Evolutionary conservation across 495 filamentous ascomycete species (phyloP).

Genomic region (Neurospora discreta): DNA sequence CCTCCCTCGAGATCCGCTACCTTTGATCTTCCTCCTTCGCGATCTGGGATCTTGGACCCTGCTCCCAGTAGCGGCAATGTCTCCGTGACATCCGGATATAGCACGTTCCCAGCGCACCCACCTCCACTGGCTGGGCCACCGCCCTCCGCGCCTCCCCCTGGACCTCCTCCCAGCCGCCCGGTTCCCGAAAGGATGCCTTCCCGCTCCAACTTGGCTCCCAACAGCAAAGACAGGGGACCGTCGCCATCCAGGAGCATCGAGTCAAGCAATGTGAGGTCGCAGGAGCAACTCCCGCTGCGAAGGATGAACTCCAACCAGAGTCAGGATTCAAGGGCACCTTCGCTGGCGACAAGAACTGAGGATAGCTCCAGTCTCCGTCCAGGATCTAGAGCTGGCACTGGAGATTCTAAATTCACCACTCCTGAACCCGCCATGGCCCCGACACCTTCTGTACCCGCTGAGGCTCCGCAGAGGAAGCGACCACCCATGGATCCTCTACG

Average conservation of each 20-base stretch:
- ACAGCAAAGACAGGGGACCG: slow-evolving; percentile 16
- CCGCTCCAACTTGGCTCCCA: slow-evolving; percentile 23
- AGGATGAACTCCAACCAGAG: slow-evolving; percentile 42
- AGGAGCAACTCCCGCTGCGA: slow-evolving; percentile 32
- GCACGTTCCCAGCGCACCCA: not conserved
- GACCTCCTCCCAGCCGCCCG: not conserved
- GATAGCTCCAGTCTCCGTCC: slow-evolving; percentile 37
- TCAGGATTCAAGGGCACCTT: slow-evolving; percentile 42
- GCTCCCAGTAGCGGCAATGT: slow-evolving; percentile 15
- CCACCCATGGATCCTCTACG: slow-evolving; percentile 43
- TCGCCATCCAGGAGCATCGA: slow-evolving; percentile 38
- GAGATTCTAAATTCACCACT: slow-evolving; percentile 24
- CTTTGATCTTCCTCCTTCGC: slow-evolving; percentile 18
- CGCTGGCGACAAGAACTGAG: slow-evolving; percentile 33
- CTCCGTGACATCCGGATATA: slow-evolving; percentile 19
- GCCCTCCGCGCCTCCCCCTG: not conserved
- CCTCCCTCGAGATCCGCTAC: slow-evolving; percentile 12
- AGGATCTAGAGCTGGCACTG: slow-evolving; percentile 33
- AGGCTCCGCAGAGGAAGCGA: slow-evolving; percentile 40
- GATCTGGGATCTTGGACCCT: slow-evolving; percentile 21
- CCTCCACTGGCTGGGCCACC: slow-evolving; percentile 6
- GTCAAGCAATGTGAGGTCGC: slow-evolving; percentile 24
- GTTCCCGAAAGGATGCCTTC: slow-evolving; percentile 14
- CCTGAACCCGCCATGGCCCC: slow-evolving; percentile 12
- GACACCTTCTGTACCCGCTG: slow-evolving; percentile 21